Conservation (phyloP, 2,329 filamentous ascomycete species). For the Diplodia scrobiculata region DNA sequence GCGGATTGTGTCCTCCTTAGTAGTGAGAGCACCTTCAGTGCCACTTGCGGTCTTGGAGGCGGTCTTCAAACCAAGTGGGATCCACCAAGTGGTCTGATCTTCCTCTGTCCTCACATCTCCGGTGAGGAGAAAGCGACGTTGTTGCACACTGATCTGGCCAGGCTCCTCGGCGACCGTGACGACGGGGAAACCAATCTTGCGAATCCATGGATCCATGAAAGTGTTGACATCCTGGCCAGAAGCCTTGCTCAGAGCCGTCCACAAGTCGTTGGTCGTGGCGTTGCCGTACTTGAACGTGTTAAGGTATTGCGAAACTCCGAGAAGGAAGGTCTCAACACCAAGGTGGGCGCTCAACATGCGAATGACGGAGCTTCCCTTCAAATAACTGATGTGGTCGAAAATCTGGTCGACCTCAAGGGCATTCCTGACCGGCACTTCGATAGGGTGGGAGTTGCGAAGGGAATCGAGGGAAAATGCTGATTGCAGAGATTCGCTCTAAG, state of each 20-base stretch:
- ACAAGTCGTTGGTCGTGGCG: conserved; percentile 87
- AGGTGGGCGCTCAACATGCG: conserved; percentile 94
- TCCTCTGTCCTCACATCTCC: conserved; percentile 91
- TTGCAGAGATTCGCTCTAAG: conserved; percentile 83
- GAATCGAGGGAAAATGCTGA: conserved; percentile 87
- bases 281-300: conserved; percentile 85
- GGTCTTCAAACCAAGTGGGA: conserved; percentile 82
- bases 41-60: conserved; percentile 63
- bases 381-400: conserved; percentile 94
- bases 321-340: conserved; percentile 82
- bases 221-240: conserved; percentile 82
- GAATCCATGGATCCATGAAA: conserved; percentile 94
- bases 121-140: conserved; percentile 86
- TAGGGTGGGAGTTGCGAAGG: conserved; percentile 88
- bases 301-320: conserved; percentile 86
- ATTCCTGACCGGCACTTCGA: conserved; percentile 91
- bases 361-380: conserved; percentile 94
- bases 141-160: conserved; percentile 77
- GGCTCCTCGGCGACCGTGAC: conserved; percentile 82
- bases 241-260: conserved; percentile 82
- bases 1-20: conserved; percentile 74
- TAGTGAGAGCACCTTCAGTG: conserved; percentile 67
- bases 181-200: conserved; percentile 91
- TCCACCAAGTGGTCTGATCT: conserved; percentile 92
- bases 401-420: conserved; percentile 97